Evolutionary conservation across 345 rosid genomes (phyloP), one percentile per base, ranked within the genome.

Genomic region (Populus deltoides): DNA sequence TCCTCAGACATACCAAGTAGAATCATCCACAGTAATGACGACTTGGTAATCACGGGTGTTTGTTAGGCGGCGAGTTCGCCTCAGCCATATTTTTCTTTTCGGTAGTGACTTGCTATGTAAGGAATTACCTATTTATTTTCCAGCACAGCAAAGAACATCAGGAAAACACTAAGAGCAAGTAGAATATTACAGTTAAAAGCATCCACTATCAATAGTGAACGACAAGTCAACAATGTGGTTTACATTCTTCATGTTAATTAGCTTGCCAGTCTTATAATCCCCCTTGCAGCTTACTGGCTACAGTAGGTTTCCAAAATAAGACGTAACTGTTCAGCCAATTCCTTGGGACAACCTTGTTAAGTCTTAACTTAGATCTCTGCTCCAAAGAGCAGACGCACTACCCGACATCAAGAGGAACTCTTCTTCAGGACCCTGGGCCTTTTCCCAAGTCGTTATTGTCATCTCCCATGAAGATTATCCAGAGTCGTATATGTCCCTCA

Each of bases 181-280:
- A 55, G 12, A n/a, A n/a, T n/a, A n/a, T n/a, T 33, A 75, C 33
- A 39, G 11, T 43, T 43, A 43, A 7, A 53, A n/a, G 25, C 5
- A 66, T 70, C 43, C 17, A 12, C 2, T 24, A 25, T 0, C 9
- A 59, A 18, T 31, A 17, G 0, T 4, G 15, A 51, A 43, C 47
- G 11, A 43, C 47, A 11, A 43, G 47, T 43, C 57, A 47, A 57
- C n/a, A 49, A 24, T 51, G 7, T 29, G 22, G 27, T 22, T 66
- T 80, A 91, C 97, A 93, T 90, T 96, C 84, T 92, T 93, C 98
- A 96, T 96, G 89, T 96, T 96, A 79, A 96, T 92, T 77, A 98
- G 82, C 83, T 96, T 93, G 62, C 99, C 99, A 51, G 97, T 93
- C 87, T 89, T 92, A 74, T 93, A 96, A 78, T 96, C 99, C 24